These are phyloP conservation scores for Breynia disticha DNA, from an alignment of 441 rosid genomes.

Conservation along the genomic window DNA sequence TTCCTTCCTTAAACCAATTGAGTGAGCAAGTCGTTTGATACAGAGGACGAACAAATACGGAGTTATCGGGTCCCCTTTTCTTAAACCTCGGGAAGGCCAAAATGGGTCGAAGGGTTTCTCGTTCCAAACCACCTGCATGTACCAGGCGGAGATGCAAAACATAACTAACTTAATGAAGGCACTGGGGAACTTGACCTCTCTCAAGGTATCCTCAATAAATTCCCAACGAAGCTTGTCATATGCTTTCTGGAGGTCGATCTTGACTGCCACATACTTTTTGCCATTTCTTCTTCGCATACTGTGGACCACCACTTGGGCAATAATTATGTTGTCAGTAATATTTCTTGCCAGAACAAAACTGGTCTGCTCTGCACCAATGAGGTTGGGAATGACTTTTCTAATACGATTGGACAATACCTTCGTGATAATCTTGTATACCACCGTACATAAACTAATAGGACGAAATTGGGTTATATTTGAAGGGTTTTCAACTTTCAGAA, in stretches of 20 bases:
- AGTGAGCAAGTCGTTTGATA: not conserved
- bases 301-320: not conserved
- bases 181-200: not conserved
- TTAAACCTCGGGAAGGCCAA: not conserved
- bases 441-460: not conserved
- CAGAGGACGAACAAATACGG: not conserved
- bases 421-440: not conserved
- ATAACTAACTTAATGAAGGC: not conserved
- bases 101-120: not conserved
- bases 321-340: not conserved
- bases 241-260: not conserved
- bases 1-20: not conserved
- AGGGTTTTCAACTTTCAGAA: not conserved
- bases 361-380: not conserved
- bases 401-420: not conserved
- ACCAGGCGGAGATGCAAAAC: not conserved
- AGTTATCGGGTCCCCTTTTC: not conserved
- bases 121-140: not conserved
- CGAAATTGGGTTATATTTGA: not conserved
- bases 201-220: not conserved
- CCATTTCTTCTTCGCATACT: not conserved
- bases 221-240: not conserved
- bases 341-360: not conserved
- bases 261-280: not conserved
- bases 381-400: not conserved